Evolutionary conservation across 164 flowering plant species (phyloP).

Genomic region (Berberis thunbergii): DNA sequence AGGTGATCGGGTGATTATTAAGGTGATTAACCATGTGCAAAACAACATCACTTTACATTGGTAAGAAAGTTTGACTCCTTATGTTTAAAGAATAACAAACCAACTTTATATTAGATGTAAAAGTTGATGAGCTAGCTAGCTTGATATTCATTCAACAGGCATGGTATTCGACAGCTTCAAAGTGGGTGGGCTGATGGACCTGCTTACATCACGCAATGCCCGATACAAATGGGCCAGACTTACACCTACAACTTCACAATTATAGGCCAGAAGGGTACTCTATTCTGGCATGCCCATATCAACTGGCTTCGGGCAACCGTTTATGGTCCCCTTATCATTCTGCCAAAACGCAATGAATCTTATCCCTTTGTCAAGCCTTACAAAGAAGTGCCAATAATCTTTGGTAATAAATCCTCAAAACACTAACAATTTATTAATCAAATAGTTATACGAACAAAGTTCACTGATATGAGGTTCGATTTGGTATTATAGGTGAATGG

Average conservation of each 20-base stretch:
- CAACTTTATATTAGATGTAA: neutral
- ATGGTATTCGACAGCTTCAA: slow-evolving; percentile 44
- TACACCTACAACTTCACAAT: slow-evolving; percentile 48
- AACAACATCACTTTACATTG: slow-evolving; percentile 29
- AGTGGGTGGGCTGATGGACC: slow-evolving; percentile 60
- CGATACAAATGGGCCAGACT: slow-evolving; percentile 41
- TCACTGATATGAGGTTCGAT: neutral
- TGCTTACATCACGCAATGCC: slow-evolving; percentile 48
- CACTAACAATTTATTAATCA: too few relatives aligned
- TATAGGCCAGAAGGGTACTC: slow-evolving; percentile 51
- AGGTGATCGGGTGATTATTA: slow-evolving; percentile 26
- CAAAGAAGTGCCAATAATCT: slow-evolving; percentile 41
- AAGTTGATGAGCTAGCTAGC: neutral
- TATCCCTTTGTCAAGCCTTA: slow-evolving; percentile 49
- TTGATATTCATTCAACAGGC: slow-evolving; percentile 26
- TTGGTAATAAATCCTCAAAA: slow-evolving; percentile 24
- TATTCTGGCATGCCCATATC: slow-evolving; percentile 50
- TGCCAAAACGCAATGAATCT: slow-evolving; percentile 29
- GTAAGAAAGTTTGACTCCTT: slow-evolving; percentile 10
- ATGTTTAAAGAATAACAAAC: neutral
- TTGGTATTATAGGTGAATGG: slow-evolving; percentile 43
- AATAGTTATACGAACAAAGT: neutral
- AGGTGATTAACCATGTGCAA: slow-evolving; percentile 26
- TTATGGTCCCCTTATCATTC: slow-evolving; percentile 49
- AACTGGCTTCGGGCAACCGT: slow-evolving; percentile 46